These are phyloP conservation scores for Populus hybrid DNA, from an alignment of 441 rosid species.

Conservation along the genomic window DNA sequence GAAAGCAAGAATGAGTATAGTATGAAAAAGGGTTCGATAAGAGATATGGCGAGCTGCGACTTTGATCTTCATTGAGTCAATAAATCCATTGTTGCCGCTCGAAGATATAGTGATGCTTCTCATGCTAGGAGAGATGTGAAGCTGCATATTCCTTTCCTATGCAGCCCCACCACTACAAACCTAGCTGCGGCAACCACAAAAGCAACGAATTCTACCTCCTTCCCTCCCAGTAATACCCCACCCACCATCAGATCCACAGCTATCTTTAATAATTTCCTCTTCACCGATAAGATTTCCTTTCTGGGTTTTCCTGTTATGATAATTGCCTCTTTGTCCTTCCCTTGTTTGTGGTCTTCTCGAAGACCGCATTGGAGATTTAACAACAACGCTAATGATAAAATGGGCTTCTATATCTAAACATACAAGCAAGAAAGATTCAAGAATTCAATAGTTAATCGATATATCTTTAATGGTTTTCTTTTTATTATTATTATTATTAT, in stretches of 20 bases:
- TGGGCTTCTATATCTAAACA: constrained; percentile 16
- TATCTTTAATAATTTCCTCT: background rate
- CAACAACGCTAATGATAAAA: background rate
- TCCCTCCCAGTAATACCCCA: constrained; percentile 24
- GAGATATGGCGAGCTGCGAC: constrained; percentile 99
- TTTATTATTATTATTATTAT: background rate
- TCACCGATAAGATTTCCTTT: background rate
- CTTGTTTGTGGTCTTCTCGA: constrained; percentile 42
- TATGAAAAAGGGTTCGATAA: constrained; percentile 91
- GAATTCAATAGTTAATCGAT: constrained; percentile 23
- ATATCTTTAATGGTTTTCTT: constrained; percentile 25
- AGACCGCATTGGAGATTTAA: constrained; percentile 63
- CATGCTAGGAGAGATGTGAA: constrained; percentile 99
- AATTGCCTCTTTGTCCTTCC: constrained; percentile 17
- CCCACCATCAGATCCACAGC: constrained; percentile 73
- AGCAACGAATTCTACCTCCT: constrained; percentile 10
- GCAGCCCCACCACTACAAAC: constrained; percentile 52
- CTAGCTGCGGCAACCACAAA: constrained; percentile 5
- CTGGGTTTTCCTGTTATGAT: constrained; percentile 22
- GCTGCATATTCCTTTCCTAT: constrained; percentile 88
- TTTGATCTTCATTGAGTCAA: constrained; percentile 99
- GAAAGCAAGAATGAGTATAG: constrained; percentile 95
- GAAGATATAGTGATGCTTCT: constrained; percentile 97
- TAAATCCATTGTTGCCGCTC: constrained; percentile 81
- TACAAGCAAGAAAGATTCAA: constrained; percentile 13